Evolutionary conservation across 2,329 filamentous ascomycete genomes (phyloP), one percentile per base, ranked within the genome.

Genomic region (Sclerotinia sclerotiorum): DNA sequence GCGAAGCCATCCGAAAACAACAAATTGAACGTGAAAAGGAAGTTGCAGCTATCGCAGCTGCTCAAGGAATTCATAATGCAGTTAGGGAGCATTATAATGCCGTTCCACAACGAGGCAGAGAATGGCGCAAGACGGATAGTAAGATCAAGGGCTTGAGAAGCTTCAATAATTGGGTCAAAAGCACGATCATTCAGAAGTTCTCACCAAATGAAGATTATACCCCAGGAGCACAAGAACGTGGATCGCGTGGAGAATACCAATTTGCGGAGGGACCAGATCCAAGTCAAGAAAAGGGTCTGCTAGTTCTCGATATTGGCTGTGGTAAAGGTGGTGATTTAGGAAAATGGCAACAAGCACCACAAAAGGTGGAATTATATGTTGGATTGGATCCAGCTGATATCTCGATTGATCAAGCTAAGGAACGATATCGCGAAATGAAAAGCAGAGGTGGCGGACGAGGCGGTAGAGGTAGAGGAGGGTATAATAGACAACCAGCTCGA

Each of bases 111-210:
- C 88, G 94, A 42, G 95, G 95, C 17, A 88, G 94, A 66, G 93
- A 97, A 76, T 99, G 95, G 94, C 88, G 95, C 62, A 93, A 91
- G 78, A 97, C 93, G 8, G 93, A 97, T 76, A 97, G 92, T 79
- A 90, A 92, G 76, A 99, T 99, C 82, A 97, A 96, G 81, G 95
- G 95, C 0, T 82, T 99, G 65, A 88, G 95, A 65, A 92, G 91
- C 73, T 95, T 97, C 83, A 99, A 99, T 82, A 99, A 99, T 80
- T 99, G 95, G 95, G 87, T 99, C 81, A 99, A 99, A 84, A 97
- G 93, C 77, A 94, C 92, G 62, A 87, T 98, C 74, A 98, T 99
- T 73, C 94, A 98, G 78, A 97, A 97, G 78, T 98, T 97, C 81
- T 93, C 92, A 5, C 91, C 91, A 0, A 88, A 90, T 72, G 91